These are phyloP conservation scores for Fusarium brevicatenulatum DNA, from an alignment of 2,329 filamentous ascomycete genomes.

Conservation along the genomic window DNA sequence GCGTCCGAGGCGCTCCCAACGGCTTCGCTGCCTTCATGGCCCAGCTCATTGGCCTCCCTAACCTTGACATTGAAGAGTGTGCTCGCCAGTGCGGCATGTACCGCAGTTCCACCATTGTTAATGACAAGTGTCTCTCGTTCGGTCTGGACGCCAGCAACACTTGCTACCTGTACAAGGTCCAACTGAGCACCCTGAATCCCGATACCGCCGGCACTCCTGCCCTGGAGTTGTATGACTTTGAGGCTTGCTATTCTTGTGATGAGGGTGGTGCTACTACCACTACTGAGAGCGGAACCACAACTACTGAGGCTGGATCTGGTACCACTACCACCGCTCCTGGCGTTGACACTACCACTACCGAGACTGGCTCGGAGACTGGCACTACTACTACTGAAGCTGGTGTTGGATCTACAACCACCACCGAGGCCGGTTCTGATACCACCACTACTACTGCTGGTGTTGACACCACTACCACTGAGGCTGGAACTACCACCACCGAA, in stretches of 20 bases:
- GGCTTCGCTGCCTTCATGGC: not conserved
- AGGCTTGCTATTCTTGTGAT: not conserved
- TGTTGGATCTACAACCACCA: not conserved
- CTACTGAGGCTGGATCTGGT: not conserved
- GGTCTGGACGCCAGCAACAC: not conserved
- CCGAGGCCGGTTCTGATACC: not conserved
- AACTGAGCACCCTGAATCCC: rapidly evolving
- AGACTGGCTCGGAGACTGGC: not conserved
- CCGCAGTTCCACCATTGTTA: not conserved
- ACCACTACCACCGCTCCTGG: not conserved
- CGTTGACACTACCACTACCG: not conserved
- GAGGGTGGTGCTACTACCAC: slow-evolving; percentile 7
- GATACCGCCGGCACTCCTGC: rapidly evolving
- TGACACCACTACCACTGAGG: not conserved
- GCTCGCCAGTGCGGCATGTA: not conserved
- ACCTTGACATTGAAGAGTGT: not conserved
- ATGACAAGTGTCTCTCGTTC: not conserved
- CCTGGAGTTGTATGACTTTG: not conserved
- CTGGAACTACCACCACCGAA: not conserved
- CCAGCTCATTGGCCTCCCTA: not conserved
- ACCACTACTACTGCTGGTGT: not conserved
- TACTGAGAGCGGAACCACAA: not conserved
- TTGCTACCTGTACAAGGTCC: not conserved
- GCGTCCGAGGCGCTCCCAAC: not conserved
- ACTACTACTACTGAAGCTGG: not conserved